Conservation (phyloP, 306 rosid species). For the Prunus mongolica region DNA sequence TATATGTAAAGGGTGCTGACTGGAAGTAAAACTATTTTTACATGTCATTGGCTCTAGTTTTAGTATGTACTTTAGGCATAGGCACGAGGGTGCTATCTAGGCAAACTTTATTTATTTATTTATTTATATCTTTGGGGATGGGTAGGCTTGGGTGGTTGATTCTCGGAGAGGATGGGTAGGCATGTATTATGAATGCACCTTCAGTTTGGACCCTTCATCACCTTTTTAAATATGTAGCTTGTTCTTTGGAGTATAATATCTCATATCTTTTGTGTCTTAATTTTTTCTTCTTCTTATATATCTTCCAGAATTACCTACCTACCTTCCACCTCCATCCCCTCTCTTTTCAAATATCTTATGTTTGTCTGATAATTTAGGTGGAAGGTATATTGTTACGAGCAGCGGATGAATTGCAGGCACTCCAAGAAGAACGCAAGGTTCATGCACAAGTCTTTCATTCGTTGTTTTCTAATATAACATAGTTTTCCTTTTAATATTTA, state of each 20-base stretch:
- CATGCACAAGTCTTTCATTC: background rate
- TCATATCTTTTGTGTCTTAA: background rate
- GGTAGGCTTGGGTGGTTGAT: background rate
- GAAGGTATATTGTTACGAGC: slow-evolving; percentile 91
- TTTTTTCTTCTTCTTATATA: background rate
- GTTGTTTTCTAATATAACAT: background rate
- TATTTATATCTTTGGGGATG: background rate
- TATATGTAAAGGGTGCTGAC: background rate
- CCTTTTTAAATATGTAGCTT: background rate
- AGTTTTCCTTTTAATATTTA: slow-evolving; percentile 3
- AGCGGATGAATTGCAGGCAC: slow-evolving; percentile 70
- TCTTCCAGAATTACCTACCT: background rate
- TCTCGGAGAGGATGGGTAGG: background rate
- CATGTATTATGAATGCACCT: background rate
- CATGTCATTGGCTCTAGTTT: background rate
- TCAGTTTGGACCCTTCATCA: background rate
- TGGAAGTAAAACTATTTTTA: background rate
- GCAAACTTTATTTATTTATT: background rate
- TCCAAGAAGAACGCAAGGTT: slow-evolving; percentile 92
- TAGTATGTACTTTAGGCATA: background rate
- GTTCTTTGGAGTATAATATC: background rate
- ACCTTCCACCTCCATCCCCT: background rate
- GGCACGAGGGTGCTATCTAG: background rate
- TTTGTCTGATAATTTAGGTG: slow-evolving; percentile 47
- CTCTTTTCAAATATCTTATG: background rate